A percentile compares a stretch with the other conserved stretches of the same genome.
Evolutionary conservation across 2,329 filamentous ascomycete genomes (phyloP).

Genomic region (Fusarium sp.): DNA sequence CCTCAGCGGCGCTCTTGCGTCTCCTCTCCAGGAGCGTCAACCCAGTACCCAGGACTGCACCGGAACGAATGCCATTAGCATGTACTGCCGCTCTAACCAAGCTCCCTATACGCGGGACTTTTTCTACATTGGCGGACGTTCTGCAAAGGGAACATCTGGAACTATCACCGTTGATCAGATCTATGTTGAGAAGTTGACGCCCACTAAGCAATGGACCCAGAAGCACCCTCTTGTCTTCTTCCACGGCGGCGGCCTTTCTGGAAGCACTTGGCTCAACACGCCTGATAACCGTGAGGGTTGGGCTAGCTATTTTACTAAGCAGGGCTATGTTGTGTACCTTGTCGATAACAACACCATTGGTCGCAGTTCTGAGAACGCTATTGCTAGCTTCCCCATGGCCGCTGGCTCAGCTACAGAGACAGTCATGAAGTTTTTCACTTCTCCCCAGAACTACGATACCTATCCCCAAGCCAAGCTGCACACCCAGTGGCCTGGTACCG

Average conservation of each 20-base stretch:
- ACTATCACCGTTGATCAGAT: constrained; percentile 33
- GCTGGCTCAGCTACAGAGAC: constrained; percentile 22
- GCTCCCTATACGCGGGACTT: constrained; percentile 28
- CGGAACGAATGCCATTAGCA: constrained; percentile 22
- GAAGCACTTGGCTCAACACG: constrained; percentile 35
- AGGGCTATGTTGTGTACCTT: constrained; percentile 29
- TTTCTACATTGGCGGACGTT: constrained; percentile 30
- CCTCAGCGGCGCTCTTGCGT: constrained; percentile 4
- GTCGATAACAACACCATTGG: constrained; percentile 22
- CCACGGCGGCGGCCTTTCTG: constrained; percentile 31
- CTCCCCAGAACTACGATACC: constrained; percentile 12
- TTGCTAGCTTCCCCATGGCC: constrained; percentile 5
- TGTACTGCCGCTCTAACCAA: constrained; percentile 21
- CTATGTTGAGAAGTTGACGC: constrained; percentile 34
- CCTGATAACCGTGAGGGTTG: constrained; percentile 29
- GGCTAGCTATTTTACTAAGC: constrained; percentile 30
- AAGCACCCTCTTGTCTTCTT: constrained; percentile 34
- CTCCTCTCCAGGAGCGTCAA: not conserved
- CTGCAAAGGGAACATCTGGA: constrained; percentile 9
- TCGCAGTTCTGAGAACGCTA: constrained; percentile 15
- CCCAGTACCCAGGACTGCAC: constrained; percentile 1
- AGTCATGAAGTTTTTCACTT: constrained; percentile 29
- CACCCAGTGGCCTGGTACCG: constrained; percentile 33
- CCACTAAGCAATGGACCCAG: not conserved
- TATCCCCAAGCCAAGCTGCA: constrained; percentile 31